Base-by-base conservation (phyloP, 2,329 filamentous ascomycete genomes). In the Dichotomopilus funicola region DNA sequence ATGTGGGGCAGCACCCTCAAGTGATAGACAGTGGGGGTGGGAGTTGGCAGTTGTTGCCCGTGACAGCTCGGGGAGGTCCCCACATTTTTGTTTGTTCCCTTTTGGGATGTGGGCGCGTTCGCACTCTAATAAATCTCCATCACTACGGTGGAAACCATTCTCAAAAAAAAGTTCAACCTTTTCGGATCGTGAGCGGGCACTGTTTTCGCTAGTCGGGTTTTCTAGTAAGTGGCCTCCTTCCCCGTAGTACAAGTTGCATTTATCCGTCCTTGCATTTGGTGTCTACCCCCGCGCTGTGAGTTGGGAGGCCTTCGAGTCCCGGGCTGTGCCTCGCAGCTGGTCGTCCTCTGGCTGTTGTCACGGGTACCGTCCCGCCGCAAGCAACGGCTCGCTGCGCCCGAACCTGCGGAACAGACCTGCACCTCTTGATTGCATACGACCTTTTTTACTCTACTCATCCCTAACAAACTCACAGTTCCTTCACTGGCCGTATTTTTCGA, bases 61-160 rank as follows among this genome's bases (percentile, higher is more conserved):
- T 61, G 60, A 55, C 60, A 61, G 60, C 59, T 59, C 19, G 48
- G 36, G 43, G 9, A 44, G 54, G 38, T 52, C 40, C 10, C 60
- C 58, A 57, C 58, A 49, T 46, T 27, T 27, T 27, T 27, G 19
- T 27, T 57, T 56, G 60, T 58, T 60, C 55, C 40, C 47, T 56
- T 37, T 43, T 36, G 9, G 44, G 50, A 27, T 27, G 19, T 27
- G 19, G 19, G 19, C 19, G 19, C 19, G 19, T 27, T 27, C 49
- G 42, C 7, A 52, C 49, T 54, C 43, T 37, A 34, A n/a, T 38
- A 19, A 10, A 50, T 42, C 37, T 50, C 27, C 6, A 12, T 6
- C 6, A 42, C 40, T 11, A 3, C 11, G 10, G 8, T 12, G 8
- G 37, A 4, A 9, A 38, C 37, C 37, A 27, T 27, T 27, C 19